Base-by-base conservation (phyloP, 1,284 basidiomycete species). In the Trichosporon ovoides region DNA sequence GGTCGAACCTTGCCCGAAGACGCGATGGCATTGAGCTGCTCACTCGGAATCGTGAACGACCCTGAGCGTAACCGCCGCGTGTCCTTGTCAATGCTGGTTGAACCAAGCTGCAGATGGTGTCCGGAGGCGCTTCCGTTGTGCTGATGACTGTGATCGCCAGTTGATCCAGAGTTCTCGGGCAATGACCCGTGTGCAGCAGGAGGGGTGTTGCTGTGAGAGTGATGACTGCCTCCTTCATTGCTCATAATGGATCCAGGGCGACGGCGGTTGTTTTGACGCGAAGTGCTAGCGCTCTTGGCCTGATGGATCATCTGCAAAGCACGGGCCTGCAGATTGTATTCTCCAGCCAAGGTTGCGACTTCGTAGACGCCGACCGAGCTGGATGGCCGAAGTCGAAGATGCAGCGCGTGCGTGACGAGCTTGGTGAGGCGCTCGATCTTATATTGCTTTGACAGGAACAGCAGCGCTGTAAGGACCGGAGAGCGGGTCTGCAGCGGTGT, bases 331-430 rank as follows among this genome's bases (percentile, higher is more conserved):
- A 97, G 79, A 68, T 87, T 88, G 65, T 89, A 84, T 73, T 88
- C 89, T 66, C 85, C 89, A 71, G 91, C 93, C 10, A 96, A 80
- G 1, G 91, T 92, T 6, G 93, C 91, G 7, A 95, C 90, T 72
- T 95, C 92, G 73, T 95, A 94, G 24, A 96, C 87, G 38, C 88
- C 89, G 10, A 94, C 88, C 13, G 89, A 89, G 9, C 87, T 89
- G 9, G 85, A 83, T 63, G 89, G 88, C 38, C 87, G 88, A 20
- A 97, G 77, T 16, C 88, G 84, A 34, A 86, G 83, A 70, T 98
- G 94, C 83, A 97, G 89, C 1, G 91, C 90, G 74, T 98, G 93
- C 63, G 88, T 87, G 13, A 92, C 89, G 33, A 95, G 81, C 11
- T 80, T 80, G 62, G 86, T 83, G 18, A 98, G 80, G 68, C 93